phyloP scores from a whole-genome alignment of 768 basidiomycete species.

The Clavulina sp. region DNA sequence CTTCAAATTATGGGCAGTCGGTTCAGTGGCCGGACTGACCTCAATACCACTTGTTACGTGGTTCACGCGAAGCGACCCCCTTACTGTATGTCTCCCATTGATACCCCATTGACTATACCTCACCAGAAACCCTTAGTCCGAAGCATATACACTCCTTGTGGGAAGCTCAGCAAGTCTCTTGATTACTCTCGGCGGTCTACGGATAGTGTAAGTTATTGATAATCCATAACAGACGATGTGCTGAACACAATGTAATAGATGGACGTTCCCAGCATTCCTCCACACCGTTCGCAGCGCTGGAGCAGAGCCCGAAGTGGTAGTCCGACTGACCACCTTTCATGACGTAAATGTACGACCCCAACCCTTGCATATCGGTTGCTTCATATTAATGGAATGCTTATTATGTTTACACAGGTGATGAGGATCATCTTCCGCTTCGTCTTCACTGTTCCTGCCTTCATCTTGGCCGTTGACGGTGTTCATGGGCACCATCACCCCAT shows the following conservation, averaged over 20 bases:
- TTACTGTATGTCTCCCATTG: conserved; percentile 14
- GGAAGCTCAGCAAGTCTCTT: conserved; percentile 39
- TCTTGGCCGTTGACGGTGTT: conserved; percentile 54
- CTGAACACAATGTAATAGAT: conserved; percentile 8
- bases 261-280: neutral
- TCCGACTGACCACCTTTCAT: conserved; percentile 57
- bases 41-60: conserved; percentile 60
- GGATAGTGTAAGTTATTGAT: conserved; percentile 34
- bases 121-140: conserved; percentile 26
- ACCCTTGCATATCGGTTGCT: too few species aligned
- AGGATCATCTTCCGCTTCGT: conserved; percentile 59
- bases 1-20: conserved; percentile 51
- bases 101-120: conserved; percentile 12
- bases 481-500: conserved; percentile 15
- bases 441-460: conserved; percentile 45
- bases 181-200: conserved; percentile 54
- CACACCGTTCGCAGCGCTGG: conserved; percentile 26
- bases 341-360: conserved; percentile 47
- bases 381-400: neutral
- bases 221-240: neutral
- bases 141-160: conserved; percentile 58
- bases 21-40: conserved; percentile 43
- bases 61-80: conserved; percentile 37
- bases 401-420: conserved; percentile 30
- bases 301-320: conserved; percentile 55